Evolutionary conservation across 768 basidiomycete species (phyloP).

Genomic region (Boletus reticulatus): DNA sequence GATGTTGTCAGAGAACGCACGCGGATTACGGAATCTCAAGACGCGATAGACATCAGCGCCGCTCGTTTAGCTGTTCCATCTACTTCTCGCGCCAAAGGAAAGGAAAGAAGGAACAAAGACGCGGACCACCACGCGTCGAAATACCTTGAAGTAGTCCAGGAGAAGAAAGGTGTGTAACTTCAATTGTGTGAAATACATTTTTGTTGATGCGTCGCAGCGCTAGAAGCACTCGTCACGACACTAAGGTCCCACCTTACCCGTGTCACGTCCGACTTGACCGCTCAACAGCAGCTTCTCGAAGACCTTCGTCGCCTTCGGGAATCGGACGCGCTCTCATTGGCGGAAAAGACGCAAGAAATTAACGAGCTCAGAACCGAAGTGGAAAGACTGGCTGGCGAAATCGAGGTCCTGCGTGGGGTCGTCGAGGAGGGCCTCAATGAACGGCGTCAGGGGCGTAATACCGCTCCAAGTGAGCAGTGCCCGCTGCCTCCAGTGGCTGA

Average conservation of each 20-base stretch:
- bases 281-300: constrained; percentile 67
- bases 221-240: constrained; percentile 75
- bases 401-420: constrained; percentile 80
- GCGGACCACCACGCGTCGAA: constrained; percentile 41
- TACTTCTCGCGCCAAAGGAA: constrained; percentile 25
- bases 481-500: background rate
- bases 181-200: background rate
- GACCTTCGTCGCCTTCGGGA: constrained; percentile 66
- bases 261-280: constrained; percentile 74
- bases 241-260: constrained; percentile 74
- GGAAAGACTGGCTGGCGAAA: constrained; percentile 78
- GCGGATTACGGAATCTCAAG: constrained; percentile 56
- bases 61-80: constrained; percentile 19
- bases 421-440: constrained; percentile 87
- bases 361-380: constrained; percentile 70
- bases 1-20: constrained; percentile 73
- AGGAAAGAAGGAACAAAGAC: constrained; percentile 33
- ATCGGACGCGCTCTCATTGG: constrained; percentile 53
- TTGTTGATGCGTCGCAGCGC: constrained; percentile 45
- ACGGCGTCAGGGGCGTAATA: constrained; percentile 54
- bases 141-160: constrained; percentile 78
- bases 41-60: constrained; percentile 24
- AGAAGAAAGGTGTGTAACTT: constrained; percentile 76
- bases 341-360: constrained; percentile 66
- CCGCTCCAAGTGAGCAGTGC: constrained; percentile 8